Percentiles rank a stretch among this genome's conserved stretches.
Conservation (phyloP, 2,329 filamentous ascomycete species). For the Triangularia verruculosa region DNA sequence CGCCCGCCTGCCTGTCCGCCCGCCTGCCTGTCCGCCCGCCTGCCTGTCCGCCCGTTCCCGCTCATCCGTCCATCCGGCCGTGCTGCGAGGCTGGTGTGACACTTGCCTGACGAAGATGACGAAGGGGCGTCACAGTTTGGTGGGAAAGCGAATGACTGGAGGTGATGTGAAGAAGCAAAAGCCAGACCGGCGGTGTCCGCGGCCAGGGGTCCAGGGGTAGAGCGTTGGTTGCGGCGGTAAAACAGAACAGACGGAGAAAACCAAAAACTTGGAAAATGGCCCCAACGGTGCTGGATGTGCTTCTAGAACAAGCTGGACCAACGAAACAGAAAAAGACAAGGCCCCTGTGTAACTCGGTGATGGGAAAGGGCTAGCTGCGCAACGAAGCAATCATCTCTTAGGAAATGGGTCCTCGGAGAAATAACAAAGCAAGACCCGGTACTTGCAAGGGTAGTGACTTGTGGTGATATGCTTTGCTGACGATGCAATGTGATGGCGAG, state of each 20-base stretch:
- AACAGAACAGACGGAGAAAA: background rate
- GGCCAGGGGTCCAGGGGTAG: background rate
- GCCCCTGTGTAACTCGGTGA: constrained; percentile 7
- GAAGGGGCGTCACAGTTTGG: background rate
- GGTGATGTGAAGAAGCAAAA: background rate
- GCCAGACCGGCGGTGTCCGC: background rate
- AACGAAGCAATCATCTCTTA: background rate
- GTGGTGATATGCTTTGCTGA: background rate
- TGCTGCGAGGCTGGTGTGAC: constrained; percentile 23
- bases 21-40: background rate
- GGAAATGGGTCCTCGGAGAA: background rate
- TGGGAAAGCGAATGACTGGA: background rate
- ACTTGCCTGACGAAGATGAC: constrained; percentile 19
- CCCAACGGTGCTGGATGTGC: constrained; percentile 1
- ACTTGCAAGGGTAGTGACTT: constrained; percentile 6
- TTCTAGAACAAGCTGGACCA: background rate
- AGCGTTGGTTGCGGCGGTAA: constrained; percentile 1
- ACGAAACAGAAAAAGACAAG: background rate
- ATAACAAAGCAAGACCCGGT: constrained; percentile 1
- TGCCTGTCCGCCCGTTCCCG: constrained; percentile 2
- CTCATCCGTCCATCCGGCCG: constrained; percentile 9
- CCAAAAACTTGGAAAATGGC: background rate
- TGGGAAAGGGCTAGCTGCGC: background rate
- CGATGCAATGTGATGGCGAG: too few species aligned
- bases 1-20: constrained; percentile 7